A percentile compares a stretch with the other conserved stretches of the same genome.
Evolutionary conservation across 2,329 filamentous ascomycete species (phyloP).

Genomic region (Trichoderma cornu-damae): DNA sequence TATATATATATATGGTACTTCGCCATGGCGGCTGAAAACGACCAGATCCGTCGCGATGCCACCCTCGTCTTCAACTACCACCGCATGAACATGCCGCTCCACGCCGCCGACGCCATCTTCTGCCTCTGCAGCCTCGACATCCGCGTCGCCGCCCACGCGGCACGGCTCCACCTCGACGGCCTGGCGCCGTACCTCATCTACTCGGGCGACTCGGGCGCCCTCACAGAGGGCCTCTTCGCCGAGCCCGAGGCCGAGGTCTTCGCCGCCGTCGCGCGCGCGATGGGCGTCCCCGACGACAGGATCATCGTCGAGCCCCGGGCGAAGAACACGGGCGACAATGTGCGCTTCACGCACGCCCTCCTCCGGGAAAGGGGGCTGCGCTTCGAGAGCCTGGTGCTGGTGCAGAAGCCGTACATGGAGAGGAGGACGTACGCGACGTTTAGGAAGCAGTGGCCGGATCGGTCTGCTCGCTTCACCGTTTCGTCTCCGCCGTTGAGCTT

Average conservation of each 20-base stretch:
- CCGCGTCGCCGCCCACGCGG: constrained; percentile 40
- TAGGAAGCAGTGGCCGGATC: constrained; percentile 42
- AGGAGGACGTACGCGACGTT: constrained; percentile 43
- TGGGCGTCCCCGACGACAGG: constrained; percentile 37
- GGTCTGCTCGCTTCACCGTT: constrained; percentile 33
- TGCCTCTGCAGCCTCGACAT: constrained; percentile 45
- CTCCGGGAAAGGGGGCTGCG: constrained; percentile 28
- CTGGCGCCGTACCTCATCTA: constrained; percentile 39
- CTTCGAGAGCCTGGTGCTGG: constrained; percentile 35
- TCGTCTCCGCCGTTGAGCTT: constrained; percentile 39
- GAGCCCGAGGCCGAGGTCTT: constrained; percentile 41
- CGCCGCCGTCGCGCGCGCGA: constrained; percentile 35
- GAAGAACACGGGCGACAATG: constrained; percentile 45
- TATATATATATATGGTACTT: too few relatives aligned
- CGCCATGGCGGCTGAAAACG: not conserved
- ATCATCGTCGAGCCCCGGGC: constrained; percentile 39
- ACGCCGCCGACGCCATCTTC: constrained; percentile 40
- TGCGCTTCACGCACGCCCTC: constrained; percentile 39
- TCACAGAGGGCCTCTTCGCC: constrained; percentile 37
- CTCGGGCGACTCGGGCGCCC: constrained; percentile 39
- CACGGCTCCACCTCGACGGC: constrained; percentile 39
- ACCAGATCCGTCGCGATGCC: constrained; percentile 29
- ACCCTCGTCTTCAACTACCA: constrained; percentile 41
- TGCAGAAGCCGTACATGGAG: constrained; percentile 48
- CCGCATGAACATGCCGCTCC: constrained; percentile 35